Evolutionary conservation across 1,139 yeast species (phyloP).

Genomic region (Scheffersomyces titani): DNA sequence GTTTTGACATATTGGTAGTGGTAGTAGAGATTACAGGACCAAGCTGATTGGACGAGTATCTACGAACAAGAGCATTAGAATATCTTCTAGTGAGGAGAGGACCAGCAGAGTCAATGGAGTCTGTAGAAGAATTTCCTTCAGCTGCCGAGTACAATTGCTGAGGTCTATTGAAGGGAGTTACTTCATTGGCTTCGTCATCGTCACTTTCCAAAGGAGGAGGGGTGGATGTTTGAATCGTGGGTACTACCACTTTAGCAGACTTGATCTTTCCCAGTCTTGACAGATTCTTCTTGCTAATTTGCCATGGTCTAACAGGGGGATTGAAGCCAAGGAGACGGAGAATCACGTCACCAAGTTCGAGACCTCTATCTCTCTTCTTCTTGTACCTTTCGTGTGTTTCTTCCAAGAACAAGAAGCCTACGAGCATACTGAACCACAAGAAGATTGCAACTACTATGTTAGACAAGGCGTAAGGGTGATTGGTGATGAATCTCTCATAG

Average conservation of each 20-base stretch:
- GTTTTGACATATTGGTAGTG: slow-evolving; percentile 2
- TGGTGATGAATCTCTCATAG: slow-evolving; percentile 31
- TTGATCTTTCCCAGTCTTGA: neutral
- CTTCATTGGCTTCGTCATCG: neutral
- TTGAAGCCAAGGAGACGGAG: slow-evolving; percentile 32
- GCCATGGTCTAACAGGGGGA: slow-evolving; percentile 38
- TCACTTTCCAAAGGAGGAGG: neutral
- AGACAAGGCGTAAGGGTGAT: slow-evolving; percentile 61
- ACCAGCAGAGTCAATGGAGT: slow-evolving; percentile 6
- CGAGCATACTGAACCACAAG: slow-evolving; percentile 37
- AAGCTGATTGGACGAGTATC: slow-evolving; percentile 14
- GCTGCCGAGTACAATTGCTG: neutral
- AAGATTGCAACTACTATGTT: slow-evolving; percentile 54
- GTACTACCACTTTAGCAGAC: neutral
- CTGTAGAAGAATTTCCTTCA: neutral
- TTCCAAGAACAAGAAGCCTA: slow-evolving; percentile 56
- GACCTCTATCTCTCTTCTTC: slow-evolving; percentile 48
- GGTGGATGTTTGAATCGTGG: neutral
- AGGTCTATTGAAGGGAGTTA: neutral
- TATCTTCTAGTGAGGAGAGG: slow-evolving; percentile 7
- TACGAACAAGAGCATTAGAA: slow-evolving; percentile 15
- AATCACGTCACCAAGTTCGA: slow-evolving; percentile 53
- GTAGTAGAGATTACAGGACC: slow-evolving; percentile 3
- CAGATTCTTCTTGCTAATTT: slow-evolving; percentile 3
- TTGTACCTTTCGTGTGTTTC: slow-evolving; percentile 55